phyloP scores from a whole-genome alignment of 1,139 yeast genomes.

The Scheffersomyces quercinus region DNA sequence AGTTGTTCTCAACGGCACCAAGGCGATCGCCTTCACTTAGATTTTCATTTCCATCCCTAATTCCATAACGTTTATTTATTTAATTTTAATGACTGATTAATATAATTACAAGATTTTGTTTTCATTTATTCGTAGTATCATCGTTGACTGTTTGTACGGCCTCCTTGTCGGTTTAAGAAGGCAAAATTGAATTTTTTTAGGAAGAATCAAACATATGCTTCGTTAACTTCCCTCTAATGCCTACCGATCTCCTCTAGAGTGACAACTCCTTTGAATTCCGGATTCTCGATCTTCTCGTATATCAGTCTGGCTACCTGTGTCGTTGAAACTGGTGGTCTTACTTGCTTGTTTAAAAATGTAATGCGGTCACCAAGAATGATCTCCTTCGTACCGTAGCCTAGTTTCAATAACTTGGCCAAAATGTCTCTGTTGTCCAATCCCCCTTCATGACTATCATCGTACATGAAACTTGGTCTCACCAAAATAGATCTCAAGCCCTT shows the following conservation, averaged over 20 bases:
- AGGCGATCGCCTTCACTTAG: neutral
- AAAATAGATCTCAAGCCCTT: constrained; percentile 57
- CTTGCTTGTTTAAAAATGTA: constrained; percentile 41
- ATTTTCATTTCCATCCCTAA: neutral
- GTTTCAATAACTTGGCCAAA: constrained; percentile 26
- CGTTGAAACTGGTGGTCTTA: constrained; percentile 68
- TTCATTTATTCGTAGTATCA: too few species aligned
- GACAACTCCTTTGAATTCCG: constrained; percentile 56
- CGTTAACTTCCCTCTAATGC: neutral
- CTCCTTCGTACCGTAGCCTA: constrained; percentile 47
- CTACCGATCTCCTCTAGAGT: constrained; percentile 49
- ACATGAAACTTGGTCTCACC: constrained; percentile 84
- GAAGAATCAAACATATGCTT: too few species aligned
- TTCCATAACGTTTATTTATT: neutral
- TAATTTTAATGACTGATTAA: neutral
- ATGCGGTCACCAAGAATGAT: constrained; percentile 27
- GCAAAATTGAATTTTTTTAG: too few species aligned
- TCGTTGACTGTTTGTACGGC: too few species aligned
- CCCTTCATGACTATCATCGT: constrained; percentile 47
- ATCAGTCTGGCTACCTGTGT: constrained; percentile 66
- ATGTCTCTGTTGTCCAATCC: constrained; percentile 28
- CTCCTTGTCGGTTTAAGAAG: too few species aligned
- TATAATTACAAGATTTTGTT: too few species aligned
- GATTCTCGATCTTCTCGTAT: constrained; percentile 54
- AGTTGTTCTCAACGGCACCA: too few species aligned